Evolutionary conservation across 495 filamentous ascomycete genomes (phyloP), one percentile per base, ranked within the genome.

Genomic region (Trichoderma virens): DNA sequence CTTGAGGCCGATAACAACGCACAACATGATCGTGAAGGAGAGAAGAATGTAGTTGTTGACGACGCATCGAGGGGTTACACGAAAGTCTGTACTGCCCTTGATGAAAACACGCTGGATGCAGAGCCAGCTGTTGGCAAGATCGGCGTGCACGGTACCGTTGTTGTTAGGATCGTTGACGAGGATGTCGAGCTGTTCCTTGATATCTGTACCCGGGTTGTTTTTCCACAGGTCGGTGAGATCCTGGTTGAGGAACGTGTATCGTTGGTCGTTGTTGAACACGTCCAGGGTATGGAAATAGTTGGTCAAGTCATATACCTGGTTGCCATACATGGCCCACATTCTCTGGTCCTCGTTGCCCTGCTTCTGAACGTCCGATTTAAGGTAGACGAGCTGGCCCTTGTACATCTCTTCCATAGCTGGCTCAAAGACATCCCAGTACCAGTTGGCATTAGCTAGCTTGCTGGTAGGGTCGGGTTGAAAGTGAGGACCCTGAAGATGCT

Each of bases 1-100:
- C 77, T 98, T 98, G 75, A 88, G 78, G 18, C 88, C 67, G 64
- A 98, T 90, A 62, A 97, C 90, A 14, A 82, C 62, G 70, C 89
- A 90, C 47, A 98, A 79, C 30, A 97, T 78, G 67, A 93, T 79
- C 45, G 92, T 89, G 72, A 97, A 96, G 3, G 87, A 85, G 34
- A 97, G 82, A 30, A 98, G 82, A 70, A 97, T 87, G 75, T 90
- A 97, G 73, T 93, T 94, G 77, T 96, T 97, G 69, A 92, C 88
- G 68, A 90, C 87, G 72, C 94, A 98, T 59, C 75, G 81, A 0
- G 92, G 75, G 11, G 82, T 78, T 39, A 89, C 78, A 64, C 94
- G 84, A 81, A 97, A 97, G 72, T 98, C 94, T 2, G 86, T 82
- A 60, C 86, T 88, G 38, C 95, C 94, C 43, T 86, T 78, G 67